phyloP scores from a whole-genome alignment of 352 stramenopile species.

The Phytopythium ostracodes region DNA sequence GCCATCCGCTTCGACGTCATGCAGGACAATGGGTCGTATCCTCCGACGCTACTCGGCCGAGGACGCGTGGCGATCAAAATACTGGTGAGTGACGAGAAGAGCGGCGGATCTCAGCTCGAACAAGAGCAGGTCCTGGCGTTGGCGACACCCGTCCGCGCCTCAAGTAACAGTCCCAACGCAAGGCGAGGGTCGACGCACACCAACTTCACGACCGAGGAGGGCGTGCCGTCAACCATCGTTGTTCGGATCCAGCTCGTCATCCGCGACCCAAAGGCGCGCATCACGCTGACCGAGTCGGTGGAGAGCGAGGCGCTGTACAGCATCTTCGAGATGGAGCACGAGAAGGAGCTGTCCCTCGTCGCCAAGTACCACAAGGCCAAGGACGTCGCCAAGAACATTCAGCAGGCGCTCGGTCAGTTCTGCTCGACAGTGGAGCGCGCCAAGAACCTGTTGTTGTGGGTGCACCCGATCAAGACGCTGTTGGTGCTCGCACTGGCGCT shows the following conservation, averaged over 20 bases:
- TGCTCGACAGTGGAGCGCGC: conserved; percentile 23
- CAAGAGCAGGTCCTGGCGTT: conserved; percentile 19
- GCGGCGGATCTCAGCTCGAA: conserved; percentile 22
- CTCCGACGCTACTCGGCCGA: conserved; percentile 16
- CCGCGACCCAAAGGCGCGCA: conserved; percentile 14
- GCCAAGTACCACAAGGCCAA: conserved; percentile 42
- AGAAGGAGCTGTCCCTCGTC: conserved; percentile 29
- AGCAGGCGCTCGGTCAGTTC: conserved; percentile 25
- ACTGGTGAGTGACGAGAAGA: conserved; percentile 16
- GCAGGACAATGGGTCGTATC: conserved; percentile 13
- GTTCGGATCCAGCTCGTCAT: conserved; percentile 27
- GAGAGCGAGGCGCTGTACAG: conserved; percentile 32
- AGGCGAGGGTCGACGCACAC: not conserved
- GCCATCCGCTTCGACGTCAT: conserved; percentile 32
- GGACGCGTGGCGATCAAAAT: conserved; percentile 21
- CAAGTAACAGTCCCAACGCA: not conserved
- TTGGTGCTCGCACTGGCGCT: conserved; percentile 13
- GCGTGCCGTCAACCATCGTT: not conserved
- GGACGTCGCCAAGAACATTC: conserved; percentile 34
- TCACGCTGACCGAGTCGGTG: conserved; percentile 25
- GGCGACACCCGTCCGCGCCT: conserved; percentile 1
- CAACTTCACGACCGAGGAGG: not conserved
- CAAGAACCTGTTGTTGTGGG: conserved; percentile 39
- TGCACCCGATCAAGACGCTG: conserved; percentile 34
- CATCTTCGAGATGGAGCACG: conserved; percentile 29